phyloP scores from a whole-genome alignment of 768 basidiomycete species.

The Amanita subjunquillea region DNA sequence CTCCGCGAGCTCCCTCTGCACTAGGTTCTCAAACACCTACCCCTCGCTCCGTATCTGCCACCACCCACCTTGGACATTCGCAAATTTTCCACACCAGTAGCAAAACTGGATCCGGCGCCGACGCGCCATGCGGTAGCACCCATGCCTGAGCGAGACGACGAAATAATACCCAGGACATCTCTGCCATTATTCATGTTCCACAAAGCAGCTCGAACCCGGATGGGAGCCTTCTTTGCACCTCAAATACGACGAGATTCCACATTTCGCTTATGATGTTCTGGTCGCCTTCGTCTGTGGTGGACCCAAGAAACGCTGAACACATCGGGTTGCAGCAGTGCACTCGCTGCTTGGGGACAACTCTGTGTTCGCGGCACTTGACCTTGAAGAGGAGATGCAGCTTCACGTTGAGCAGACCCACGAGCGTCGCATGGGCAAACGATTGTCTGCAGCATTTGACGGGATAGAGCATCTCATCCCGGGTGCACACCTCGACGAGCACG shows the following conservation, averaged over 20 bases:
- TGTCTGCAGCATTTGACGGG: conserved; percentile 14
- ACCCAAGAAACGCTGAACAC: conserved; percentile 8
- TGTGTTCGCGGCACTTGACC: conserved; percentile 10
- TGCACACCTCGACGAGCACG: conserved; percentile 11
- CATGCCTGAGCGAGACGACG: too few relatives aligned
- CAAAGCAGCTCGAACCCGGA: too few relatives aligned
- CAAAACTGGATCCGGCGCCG: too few relatives aligned
- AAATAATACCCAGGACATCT: too few relatives aligned
- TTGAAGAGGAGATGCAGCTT: conserved; percentile 6
- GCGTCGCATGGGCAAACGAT: conserved; percentile 1
- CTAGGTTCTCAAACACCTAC: too few relatives aligned
- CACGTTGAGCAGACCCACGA: conserved; percentile 6
- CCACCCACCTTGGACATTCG: too few relatives aligned
- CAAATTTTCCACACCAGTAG: too few relatives aligned
- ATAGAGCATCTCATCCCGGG: conserved; percentile 12
- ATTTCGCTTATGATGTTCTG: background rate
- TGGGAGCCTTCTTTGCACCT: conserved; percentile 41
- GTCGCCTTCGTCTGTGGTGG: background rate
- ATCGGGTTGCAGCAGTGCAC: conserved; percentile 11
- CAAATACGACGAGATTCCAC: background rate
- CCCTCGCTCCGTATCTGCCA: too few relatives aligned
- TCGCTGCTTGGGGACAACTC: conserved; percentile 9
- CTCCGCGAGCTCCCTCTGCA: too few relatives aligned
- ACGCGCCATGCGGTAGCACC: too few relatives aligned
- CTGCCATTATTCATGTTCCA: too few relatives aligned